Base-by-base conservation (phyloP, 305 asterid genomes). In the Andrographis paniculata region DNA sequence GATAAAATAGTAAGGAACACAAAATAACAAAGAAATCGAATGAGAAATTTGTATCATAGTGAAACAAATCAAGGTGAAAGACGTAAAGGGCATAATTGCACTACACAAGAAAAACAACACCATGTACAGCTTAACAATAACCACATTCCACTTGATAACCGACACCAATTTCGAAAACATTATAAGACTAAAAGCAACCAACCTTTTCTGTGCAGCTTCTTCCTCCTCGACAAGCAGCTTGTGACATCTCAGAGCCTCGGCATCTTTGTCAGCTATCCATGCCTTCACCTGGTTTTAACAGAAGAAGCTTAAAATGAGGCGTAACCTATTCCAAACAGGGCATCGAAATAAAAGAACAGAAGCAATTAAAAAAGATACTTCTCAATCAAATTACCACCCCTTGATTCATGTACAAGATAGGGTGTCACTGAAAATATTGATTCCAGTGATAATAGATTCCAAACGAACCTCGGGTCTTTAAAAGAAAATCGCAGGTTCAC, bases 211-310 rank as follows among this genome's bases (percentile, higher is more conserved):
- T 58, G 78, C 88, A 55, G 92, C 95, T 66, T 92, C 99, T 65
- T 87, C 99, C 72, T 92, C 99, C 76, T 82, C 99, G 66, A 87
- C 85, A 36, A 92, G 99, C 70, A 87, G 79, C 72, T 82, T 81
- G 53, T 92, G 94, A 65, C 87, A 82, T 66, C 92, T 87, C 66
- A 87, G 79, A 61, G 99, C 91, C 76, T 84, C 99, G 15, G 80
- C 93, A 71, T 92, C 95, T 75, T 92, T 82, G 68, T 79, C 84
- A 14, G 95, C 88, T 28, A 84, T 59, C 95, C 97, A 84, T 57
- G 95, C 84, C 66, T 84, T 92, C 61, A 87, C 85, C 99, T 92
- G 65, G 45, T 66, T 28, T 64, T 39, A 67, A 55, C 49, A 59
- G 60, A 50, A 64, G 5, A 31, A 10, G 14, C 17, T 30, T 20